Evolutionary conservation across 2,329 filamentous ascomycete species (phyloP).

Genomic region (Fusarium sp.): DNA sequence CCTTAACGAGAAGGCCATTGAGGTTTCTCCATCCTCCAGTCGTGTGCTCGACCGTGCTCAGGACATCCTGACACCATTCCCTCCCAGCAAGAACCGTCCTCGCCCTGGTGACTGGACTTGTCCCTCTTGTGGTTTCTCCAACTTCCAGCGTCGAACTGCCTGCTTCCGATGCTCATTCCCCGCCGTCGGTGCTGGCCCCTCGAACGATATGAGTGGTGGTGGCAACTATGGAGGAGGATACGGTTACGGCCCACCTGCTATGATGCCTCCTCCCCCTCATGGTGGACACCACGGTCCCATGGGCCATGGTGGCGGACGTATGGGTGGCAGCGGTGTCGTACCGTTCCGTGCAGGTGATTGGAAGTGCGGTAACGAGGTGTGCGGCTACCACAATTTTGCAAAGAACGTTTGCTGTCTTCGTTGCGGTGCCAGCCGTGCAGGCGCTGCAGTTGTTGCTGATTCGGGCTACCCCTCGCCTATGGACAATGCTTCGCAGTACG

Average conservation of each 20-base stretch:
- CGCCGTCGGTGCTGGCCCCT: conserved; percentile 83
- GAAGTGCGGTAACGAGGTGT: conserved; percentile 98
- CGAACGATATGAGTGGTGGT: conserved; percentile 72
- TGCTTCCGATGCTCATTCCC: conserved; percentile 99
- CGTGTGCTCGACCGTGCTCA: conserved; percentile 94
- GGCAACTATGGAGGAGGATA: conserved; percentile 66
- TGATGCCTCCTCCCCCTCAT: conserved; percentile 80
- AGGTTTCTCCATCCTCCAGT: conserved; percentile 97
- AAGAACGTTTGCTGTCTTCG: conserved; percentile 99
- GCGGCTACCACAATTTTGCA: conserved; percentile 98
- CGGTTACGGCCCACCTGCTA: conserved; percentile 75
- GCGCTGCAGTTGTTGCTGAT: conserved; percentile 93
- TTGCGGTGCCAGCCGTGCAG: conserved; percentile 93
- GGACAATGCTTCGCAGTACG: conserved; percentile 84
- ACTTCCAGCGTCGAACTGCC: conserved; percentile 97
- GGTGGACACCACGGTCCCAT: conserved; percentile 70
- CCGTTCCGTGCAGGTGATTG: conserved; percentile 98
- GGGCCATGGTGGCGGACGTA: conserved; percentile 72
- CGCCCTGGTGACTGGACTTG: conserved; percentile 99
- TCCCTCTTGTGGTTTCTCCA: conserved; percentile 97
- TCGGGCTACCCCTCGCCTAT: conserved; percentile 91
- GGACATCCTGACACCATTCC: conserved; percentile 96
- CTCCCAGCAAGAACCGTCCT: conserved; percentile 97
- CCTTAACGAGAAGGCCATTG: conserved; percentile 98
- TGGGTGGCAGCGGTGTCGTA: conserved; percentile 86